Base-by-base conservation (phyloP, 2,329 filamentous ascomycete species). In the Cercospora sesami region DNA sequence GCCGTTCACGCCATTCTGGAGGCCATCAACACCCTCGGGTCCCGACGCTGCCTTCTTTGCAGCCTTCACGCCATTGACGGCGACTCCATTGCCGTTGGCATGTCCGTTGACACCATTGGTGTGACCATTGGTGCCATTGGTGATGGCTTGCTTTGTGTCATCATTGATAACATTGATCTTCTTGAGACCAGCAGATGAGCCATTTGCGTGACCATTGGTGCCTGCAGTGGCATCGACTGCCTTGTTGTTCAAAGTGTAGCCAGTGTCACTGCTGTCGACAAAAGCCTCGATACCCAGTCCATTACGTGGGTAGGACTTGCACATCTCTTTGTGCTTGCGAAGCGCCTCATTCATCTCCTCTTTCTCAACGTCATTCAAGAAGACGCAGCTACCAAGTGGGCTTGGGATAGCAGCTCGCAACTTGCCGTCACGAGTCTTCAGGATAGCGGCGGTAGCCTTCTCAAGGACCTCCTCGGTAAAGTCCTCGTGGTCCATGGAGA, bases 391-490 rank as follows among this genome's bases (percentile, higher is more conserved):
- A 1, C 90, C 90, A 31, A 92, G 82, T 0, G 90, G 90, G 69
- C 83, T 87, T 0, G 90, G 90, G 0, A 92, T 89, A 4, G 90
- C 89, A 36, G 89, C 87, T 45, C 90, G 85, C 9, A 92, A 83
- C 74, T 86, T 83, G 36, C 90, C 90, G 70, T 92, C 90, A 12
- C 90, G 84, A 0, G 90, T 92, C 81, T 89, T 90, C 60, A 92
- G 80, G 69, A 92, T 92, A 12, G 90, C 90, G 14, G 86, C 81
- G 1, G 89, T 92, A 2, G 84, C 90, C 73, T 87, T 86, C 62
- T 88, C 86, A 9, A 92, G 84, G 28, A 91, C 83, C 0, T 86
- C 82, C 64, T 89, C 87, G 72, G 91, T 85, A 74, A 91, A 92
- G 42, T 89, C 82, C 6, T 85, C 83, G 74, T 92, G 89, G 68